phyloP scores from a whole-genome alignment of 2,329 filamentous ascomycete species.

The Epichloe elymi region DNA sequence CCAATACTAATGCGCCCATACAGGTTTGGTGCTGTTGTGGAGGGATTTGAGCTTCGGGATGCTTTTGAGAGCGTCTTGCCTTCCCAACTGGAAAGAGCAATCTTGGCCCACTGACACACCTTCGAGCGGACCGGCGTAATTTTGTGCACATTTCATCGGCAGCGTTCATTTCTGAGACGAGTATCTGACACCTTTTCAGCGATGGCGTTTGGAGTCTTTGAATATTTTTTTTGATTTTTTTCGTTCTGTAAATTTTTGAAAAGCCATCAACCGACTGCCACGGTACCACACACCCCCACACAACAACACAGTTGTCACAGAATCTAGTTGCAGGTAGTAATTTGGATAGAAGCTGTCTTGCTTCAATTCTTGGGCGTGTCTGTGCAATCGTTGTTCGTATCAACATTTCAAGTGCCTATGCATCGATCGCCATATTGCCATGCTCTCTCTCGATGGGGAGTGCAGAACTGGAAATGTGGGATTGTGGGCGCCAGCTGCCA shows the following conservation, averaged over 20 bases:
- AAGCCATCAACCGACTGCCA: too few species aligned
- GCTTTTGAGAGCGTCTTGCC: slow-evolving; percentile 52
- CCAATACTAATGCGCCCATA: neutral
- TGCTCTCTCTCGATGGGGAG: neutral
- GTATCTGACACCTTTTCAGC: neutral
- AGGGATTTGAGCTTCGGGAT: slow-evolving; percentile 60
- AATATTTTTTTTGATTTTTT: neutral
- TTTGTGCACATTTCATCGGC: neutral
- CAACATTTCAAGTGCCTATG: neutral
- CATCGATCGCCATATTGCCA: too few species aligned
- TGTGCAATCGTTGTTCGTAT: neutral
- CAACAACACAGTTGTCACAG: neutral
- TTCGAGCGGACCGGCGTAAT: neutral
- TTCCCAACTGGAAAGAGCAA: slow-evolving; percentile 7
- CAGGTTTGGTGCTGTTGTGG: slow-evolving; percentile 51
- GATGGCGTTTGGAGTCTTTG: neutral
- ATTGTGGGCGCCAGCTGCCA: slow-evolving; percentile 2
- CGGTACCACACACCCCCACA: neutral
- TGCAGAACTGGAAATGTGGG: slow-evolving; percentile 3
- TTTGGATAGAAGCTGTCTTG: too few species aligned
- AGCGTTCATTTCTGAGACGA: neutral
- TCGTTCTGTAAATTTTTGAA: neutral
- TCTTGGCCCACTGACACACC: slow-evolving; percentile 7
- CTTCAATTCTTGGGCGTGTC: too few species aligned
- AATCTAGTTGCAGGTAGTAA: neutral